A percentile compares a stretch with the other conserved stretches of the same genome.
phyloP scores from a whole-genome alignment of 140 eudicot species.

The Flaveria floridana region DNA sequence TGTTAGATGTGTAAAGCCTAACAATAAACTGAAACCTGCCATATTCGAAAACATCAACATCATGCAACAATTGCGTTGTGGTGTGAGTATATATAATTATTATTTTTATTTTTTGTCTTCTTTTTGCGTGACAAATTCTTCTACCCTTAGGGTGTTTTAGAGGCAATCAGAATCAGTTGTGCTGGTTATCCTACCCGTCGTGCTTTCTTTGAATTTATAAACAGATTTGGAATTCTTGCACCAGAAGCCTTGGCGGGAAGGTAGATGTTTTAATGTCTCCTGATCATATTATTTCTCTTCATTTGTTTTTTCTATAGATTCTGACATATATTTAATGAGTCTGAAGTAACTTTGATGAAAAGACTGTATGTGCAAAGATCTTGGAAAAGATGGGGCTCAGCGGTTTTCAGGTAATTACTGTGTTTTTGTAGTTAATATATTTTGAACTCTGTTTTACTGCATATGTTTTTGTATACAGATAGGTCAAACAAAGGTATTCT shows the following conservation, averaged over 20 bases:
- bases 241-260: constrained; percentile 74
- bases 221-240: constrained; percentile 95
- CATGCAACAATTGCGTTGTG: constrained; percentile 97
- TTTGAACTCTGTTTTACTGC: constrained; percentile 16
- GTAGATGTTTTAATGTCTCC: constrained; percentile 41
- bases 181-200: constrained; percentile 99
- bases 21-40: constrained; percentile 83
- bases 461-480: constrained; percentile 47
- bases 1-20: constrained; percentile 95
- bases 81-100: constrained; percentile 62
- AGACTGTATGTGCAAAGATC: constrained; percentile 67
- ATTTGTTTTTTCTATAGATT: not conserved
- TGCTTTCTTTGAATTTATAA: constrained; percentile 86
- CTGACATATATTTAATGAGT: constrained; percentile 8
- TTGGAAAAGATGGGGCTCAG: constrained; percentile 85
- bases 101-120: not conserved
- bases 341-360: constrained; percentile 68
- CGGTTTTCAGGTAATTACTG: constrained; percentile 76
- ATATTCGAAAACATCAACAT: constrained; percentile 85
- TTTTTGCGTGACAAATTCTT: constrained; percentile 16
- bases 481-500: constrained; percentile 89
- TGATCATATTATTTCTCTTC: not conserved
- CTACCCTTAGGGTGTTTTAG: constrained; percentile 86
- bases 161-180: constrained; percentile 98
- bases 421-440: not conserved